Evolutionary conservation across 495 filamentous ascomycete species (phyloP).

Genomic region (Monascus purpureus): DNA sequence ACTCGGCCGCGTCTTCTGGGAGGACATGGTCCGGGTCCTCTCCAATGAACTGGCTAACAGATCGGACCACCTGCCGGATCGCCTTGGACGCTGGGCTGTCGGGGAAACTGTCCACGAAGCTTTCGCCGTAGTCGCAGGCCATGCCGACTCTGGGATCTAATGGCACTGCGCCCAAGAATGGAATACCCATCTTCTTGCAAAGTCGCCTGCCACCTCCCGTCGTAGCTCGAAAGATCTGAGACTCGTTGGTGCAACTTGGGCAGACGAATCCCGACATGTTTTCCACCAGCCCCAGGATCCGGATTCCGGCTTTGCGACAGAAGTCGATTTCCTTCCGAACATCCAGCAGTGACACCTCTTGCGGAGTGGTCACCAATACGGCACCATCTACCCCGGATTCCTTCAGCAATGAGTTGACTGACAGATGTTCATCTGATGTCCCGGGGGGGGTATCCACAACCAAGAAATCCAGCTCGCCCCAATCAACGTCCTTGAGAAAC

Average conservation of each 20-base stretch:
- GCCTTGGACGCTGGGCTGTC: constrained; percentile 80
- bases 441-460: constrained; percentile 93
- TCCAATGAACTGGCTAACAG: constrained; percentile 51
- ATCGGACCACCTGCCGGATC: constrained; percentile 59
- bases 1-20: constrained; percentile 20
- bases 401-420: constrained; percentile 76
- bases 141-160: constrained; percentile 89
- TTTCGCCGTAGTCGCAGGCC: constrained; percentile 94
- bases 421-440: constrained; percentile 88
- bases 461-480: constrained; percentile 87
- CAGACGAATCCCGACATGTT: constrained; percentile 98
- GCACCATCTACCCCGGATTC: constrained; percentile 86
- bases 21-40: constrained; percentile 30
- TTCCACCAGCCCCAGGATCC: constrained; percentile 78
- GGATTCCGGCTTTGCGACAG: constrained; percentile 85
- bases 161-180: constrained; percentile 83
- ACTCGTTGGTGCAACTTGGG: constrained; percentile 67
- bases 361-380: constrained; percentile 84
- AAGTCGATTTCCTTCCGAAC: constrained; percentile 96
- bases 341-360: constrained; percentile 85
- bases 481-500: constrained; percentile 93
- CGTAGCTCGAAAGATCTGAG: constrained; percentile 79
- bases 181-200: constrained; percentile 71
- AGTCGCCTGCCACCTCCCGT: constrained; percentile 74
- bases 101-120: constrained; percentile 85